These are phyloP conservation scores for Phytopythium delawarense DNA, from an alignment of 352 stramenopile species.

Conservation along the genomic window DNA sequence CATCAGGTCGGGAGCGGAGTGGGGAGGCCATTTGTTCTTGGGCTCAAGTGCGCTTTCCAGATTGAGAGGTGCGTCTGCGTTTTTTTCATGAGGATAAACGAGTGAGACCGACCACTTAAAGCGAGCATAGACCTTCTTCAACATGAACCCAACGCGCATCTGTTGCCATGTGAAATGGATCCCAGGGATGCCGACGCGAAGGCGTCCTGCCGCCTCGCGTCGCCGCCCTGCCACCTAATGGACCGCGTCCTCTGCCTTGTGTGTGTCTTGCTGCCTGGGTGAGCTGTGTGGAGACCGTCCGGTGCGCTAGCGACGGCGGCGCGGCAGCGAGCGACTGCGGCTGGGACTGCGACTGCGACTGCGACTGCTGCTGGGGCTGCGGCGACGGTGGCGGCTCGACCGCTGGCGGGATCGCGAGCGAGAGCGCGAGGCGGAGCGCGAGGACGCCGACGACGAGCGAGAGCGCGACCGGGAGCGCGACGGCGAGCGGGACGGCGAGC, in stretches of 20 bases:
- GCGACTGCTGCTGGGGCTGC: background rate
- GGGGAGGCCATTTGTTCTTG: background rate
- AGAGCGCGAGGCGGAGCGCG: background rate
- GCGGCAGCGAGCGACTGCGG: background rate
- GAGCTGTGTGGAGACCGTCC: too few relatives aligned
- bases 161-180: too few relatives aligned
- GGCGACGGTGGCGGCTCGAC: background rate
- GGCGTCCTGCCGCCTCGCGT: too few relatives aligned
- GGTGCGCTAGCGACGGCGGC: background rate
- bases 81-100: background rate
- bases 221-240: background rate
- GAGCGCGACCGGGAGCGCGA: slow-evolving; percentile 21
- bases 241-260: background rate
- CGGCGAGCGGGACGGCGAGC: slow-evolving; percentile 15
- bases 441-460: slow-evolving; percentile 13
- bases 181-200: too few relatives aligned
- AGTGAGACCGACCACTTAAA: background rate
- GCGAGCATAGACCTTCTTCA: background rate
- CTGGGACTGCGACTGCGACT: background rate
- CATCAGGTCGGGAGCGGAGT: too few relatives aligned
- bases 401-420: background rate
- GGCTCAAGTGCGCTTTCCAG: background rate
- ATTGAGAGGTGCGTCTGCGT: background rate
- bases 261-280: background rate
- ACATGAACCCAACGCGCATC: background rate